phyloP scores from a whole-genome alignment of 2,329 filamentous ascomycete genomes.

The Penicillium oxalicum region DNA sequence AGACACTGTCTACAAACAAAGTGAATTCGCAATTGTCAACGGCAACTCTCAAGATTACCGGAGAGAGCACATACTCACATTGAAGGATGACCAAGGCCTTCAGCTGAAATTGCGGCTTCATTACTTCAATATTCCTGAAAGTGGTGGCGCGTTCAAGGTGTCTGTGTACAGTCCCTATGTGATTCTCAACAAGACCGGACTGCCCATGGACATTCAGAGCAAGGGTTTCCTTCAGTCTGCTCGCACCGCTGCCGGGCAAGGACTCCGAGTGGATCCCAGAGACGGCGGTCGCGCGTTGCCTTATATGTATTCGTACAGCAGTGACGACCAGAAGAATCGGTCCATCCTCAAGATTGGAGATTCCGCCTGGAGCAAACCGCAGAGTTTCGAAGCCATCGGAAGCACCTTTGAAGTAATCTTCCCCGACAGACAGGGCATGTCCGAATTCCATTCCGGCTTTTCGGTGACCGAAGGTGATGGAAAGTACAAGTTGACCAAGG shows the following conservation, averaged over 20 bases:
- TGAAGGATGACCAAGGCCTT: slow-evolving; percentile 79
- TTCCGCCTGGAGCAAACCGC: slow-evolving; percentile 92
- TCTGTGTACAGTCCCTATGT: slow-evolving; percentile 94
- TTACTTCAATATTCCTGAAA: slow-evolving; percentile 83
- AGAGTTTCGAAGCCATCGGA: slow-evolving; percentile 96
- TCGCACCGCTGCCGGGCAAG: slow-evolving; percentile 76
- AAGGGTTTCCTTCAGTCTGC: slow-evolving; percentile 84
- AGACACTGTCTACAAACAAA: slow-evolving; percentile 87
- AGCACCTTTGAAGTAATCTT: slow-evolving; percentile 85
- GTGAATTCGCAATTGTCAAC: slow-evolving; percentile 97
- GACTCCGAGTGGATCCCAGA: slow-evolving; percentile 50
- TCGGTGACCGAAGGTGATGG: slow-evolving; percentile 85
- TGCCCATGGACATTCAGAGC: slow-evolving; percentile 79
- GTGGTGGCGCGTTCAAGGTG: slow-evolving; percentile 92
- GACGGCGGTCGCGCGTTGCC: slow-evolving; percentile 63
- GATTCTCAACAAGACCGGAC: slow-evolving; percentile 87
- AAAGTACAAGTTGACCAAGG: slow-evolving; percentile 96
- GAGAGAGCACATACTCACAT: slow-evolving; percentile 68
- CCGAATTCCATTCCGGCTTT: slow-evolving; percentile 86
- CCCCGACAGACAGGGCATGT: slow-evolving; percentile 61
- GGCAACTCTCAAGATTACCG: slow-evolving; percentile 81
- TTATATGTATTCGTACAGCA: slow-evolving; percentile 92
- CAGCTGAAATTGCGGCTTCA: slow-evolving; percentile 77
- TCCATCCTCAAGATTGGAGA: slow-evolving; percentile 81
- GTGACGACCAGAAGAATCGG: slow-evolving; percentile 84